phyloP scores from a whole-genome alignment of 495 filamentous ascomycete genomes.

The Lepidopterella palustris region DNA sequence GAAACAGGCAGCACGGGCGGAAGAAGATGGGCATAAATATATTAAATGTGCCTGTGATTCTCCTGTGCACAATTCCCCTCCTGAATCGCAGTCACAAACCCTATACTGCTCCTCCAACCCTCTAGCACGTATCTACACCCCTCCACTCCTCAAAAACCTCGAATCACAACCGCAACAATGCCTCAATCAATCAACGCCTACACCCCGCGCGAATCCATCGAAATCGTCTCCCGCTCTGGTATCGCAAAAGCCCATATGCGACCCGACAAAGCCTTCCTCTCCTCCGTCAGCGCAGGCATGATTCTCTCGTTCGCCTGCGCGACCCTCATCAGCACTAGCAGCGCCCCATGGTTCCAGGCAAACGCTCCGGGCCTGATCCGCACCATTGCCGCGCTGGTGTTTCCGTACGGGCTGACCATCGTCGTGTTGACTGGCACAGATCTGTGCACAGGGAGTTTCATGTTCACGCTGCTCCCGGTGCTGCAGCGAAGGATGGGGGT shows the following conservation, averaged over 20 bases:
- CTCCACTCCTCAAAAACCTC: too few relatives aligned
- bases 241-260: not conserved
- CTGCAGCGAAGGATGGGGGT: not conserved
- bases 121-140: too few relatives aligned
- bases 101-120: too few relatives aligned
- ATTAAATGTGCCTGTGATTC: too few relatives aligned
- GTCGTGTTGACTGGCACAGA: slow-evolving; percentile 56
- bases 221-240: not conserved
- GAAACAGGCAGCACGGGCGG: too few relatives aligned
- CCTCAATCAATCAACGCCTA: too few relatives aligned
- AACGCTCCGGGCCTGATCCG: slow-evolving; percentile 56
- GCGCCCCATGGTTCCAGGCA: slow-evolving; percentile 53
- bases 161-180: too few relatives aligned
- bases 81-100: too few relatives aligned
- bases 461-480: slow-evolving; percentile 37
- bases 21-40: too few relatives aligned
- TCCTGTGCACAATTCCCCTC: too few relatives aligned
- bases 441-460: slow-evolving; percentile 53
- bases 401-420: slow-evolving; percentile 54
- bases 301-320: slow-evolving; percentile 32
- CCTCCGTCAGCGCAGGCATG: slow-evolving; percentile 38
- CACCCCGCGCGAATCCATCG: not conserved
- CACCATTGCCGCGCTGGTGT: slow-evolving; percentile 49
- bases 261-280: not conserved
- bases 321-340: slow-evolving; percentile 45